Evolutionary conservation across 2,329 filamentous ascomycete genomes (phyloP), one percentile per base, ranked within the genome.

Genomic region (Fusarium longipes): DNA sequence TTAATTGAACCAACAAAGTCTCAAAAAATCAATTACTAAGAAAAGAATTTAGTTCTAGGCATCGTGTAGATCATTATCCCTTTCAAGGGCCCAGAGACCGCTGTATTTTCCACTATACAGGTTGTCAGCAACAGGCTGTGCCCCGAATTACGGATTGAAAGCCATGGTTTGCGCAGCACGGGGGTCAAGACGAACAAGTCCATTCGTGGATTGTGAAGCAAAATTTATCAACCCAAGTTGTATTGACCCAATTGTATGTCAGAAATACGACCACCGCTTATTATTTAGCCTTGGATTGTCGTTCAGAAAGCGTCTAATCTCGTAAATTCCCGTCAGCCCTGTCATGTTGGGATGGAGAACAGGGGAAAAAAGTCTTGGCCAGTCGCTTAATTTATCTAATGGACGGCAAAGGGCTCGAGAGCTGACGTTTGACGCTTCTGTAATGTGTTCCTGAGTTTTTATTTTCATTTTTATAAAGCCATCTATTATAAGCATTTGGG

Each of bases 311-410:
- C 50, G 35, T 36, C 43, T 50, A 61, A 64, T 57, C 50, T 56
- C 50, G 52, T 44, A 40, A 53, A 38, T 38, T 57, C 33, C 45
- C 45, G 17, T 57, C 65, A 68, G 65, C 65, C 54, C 49, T 65
- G 65, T 44, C n/a, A n/a, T 54, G 49, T 45, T 65, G 60, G 22
- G 24, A n/a, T 47, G 45, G 56, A 49, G 57, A 56, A 49, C 58
- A 55, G 63, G 52, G 69, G 59, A 8, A 60, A 8, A 60, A 49
- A 66, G 65, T 49, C 68, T 70, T 63, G 69, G 57, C 65, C 56
- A 49, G 57, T 57, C 53, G 54, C 65, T 66, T 70, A 72, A 70
- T 70, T 70, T 51, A 39, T 49, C 50, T 68, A 45, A 33, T 25
- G 29, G n/a, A 62, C 40, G 48, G 44, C 20, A 49, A 52, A 40